phyloP scores from a whole-genome alignment of 2,329 filamentous ascomycete species.

The Venturia nashicola region DNA sequence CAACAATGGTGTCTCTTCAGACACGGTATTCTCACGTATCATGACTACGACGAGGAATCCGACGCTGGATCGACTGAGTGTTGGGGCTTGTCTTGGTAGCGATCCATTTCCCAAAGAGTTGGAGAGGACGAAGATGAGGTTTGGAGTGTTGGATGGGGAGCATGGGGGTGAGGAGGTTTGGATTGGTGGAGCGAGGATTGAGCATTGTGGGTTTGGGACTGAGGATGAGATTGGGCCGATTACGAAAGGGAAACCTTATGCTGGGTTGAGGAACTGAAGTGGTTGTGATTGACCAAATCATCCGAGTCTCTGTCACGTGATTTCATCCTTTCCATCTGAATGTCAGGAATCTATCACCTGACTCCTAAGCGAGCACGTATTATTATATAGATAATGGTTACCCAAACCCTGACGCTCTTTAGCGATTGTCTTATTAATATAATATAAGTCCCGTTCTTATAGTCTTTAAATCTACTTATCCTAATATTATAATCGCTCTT shows the following conservation, averaged over 20 bases:
- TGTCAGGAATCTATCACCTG: no score
- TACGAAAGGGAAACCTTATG: constrained; percentile 24
- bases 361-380: no score
- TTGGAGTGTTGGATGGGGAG: constrained; percentile 27
- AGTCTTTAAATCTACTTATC: no score
- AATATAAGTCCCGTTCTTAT: no score
- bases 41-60: constrained; percentile 26
- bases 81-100: constrained; percentile 27
- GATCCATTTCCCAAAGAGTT: constrained; percentile 29
- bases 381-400: no score
- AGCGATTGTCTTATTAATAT: no score
- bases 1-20: constrained; percentile 23
- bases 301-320: no score
- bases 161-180: constrained; percentile 14
- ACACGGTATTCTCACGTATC: constrained; percentile 24
- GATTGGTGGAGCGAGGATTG: constrained; percentile 14
- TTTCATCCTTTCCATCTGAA: no score
- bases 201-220: constrained; percentile 27
- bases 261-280: constrained; percentile 20
- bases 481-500: no score
- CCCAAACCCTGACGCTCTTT: no score
- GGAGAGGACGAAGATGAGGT: constrained; percentile 23
- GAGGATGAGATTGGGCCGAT: constrained; percentile 26
- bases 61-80: constrained; percentile 24
- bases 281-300: neutral